phyloP scores from a whole-genome alignment of 129 eudicot species.

The Deinandra increscens region DNA sequence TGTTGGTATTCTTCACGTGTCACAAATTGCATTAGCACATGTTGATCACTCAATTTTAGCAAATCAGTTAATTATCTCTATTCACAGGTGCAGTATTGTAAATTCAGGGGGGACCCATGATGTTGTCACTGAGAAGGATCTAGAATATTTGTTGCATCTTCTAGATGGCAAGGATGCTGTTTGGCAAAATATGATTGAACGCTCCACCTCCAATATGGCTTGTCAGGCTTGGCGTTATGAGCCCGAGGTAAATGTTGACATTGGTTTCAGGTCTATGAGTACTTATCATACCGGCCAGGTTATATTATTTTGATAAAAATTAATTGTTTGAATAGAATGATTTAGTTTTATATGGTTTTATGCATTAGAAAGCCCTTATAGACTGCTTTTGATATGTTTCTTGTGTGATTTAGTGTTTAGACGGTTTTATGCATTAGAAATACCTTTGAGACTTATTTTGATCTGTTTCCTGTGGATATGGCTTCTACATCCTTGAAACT shows the following conservation, averaged over 20 bases:
- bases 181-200: constrained; percentile 91
- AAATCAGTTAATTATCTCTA: constrained; percentile 20
- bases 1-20: constrained; percentile 1
- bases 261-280: neutral
- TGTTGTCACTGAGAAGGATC: constrained; percentile 66
- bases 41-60: constrained; percentile 1
- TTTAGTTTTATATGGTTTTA: neutral
- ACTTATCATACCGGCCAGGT: neutral
- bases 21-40: neutral
- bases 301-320: neutral
- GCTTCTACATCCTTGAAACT: constrained; percentile 3
- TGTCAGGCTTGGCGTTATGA: constrained; percentile 99
- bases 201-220: constrained; percentile 75
- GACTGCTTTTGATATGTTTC: neutral
- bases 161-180: constrained; percentile 68
- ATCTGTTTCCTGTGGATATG: neutral
- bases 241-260: constrained; percentile 62
- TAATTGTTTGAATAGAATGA: neutral
- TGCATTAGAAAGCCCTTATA: neutral
- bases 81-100: constrained; percentile 40
- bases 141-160: constrained; percentile 68
- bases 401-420: neutral
- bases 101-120: constrained; percentile 46
- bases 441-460: neutral
- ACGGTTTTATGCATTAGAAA: neutral